Evolutionary conservation across 139 green algal genomes (phyloP).

Genomic region (Tetraselmis striata): DNA sequence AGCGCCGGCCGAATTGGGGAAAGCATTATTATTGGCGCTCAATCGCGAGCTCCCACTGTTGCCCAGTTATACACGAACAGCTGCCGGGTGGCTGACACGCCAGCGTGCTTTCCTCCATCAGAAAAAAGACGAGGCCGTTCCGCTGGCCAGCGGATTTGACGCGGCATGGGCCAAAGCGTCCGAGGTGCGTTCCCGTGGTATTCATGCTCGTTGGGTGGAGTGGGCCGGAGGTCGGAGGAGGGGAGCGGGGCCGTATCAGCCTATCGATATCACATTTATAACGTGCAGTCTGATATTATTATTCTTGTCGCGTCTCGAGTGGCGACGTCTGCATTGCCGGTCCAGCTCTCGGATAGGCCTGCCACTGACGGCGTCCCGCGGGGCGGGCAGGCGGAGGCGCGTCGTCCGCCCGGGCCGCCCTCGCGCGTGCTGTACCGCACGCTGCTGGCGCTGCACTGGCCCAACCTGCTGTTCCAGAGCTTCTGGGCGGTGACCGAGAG

Average conservation of each 20-base stretch:
- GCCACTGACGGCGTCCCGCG: too few relatives aligned
- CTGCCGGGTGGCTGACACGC: too few relatives aligned
- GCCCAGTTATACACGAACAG: too few relatives aligned
- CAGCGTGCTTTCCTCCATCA: too few relatives aligned
- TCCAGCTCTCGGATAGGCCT: not conserved
- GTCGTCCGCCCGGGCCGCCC: not conserved
- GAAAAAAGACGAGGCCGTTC: conserved; percentile 19
- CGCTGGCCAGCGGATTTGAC: conserved; percentile 42
- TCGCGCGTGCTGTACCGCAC: conserved; percentile 33
- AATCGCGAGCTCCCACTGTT: too few relatives aligned
- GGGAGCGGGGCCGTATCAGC: not conserved
- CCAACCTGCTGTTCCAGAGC: conserved; percentile 32
- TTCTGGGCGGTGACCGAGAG: conserved; percentile 40
- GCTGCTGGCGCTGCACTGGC: conserved; percentile 40
- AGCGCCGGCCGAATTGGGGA: too few relatives aligned
- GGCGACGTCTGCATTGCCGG: not conserved
- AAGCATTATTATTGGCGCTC: too few relatives aligned
- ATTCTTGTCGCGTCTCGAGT: not conserved
- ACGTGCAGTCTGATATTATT: not conserved
- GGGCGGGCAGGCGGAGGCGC: too few relatives aligned
- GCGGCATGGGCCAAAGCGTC: conserved; percentile 17
- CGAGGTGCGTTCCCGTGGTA: conserved; percentile 13
- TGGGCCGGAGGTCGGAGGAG: not conserved
- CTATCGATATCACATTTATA: not conserved
- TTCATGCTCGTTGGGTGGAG: not conserved